These are phyloP conservation scores for Talaromyces sp. DNA, from an alignment of 2,329 filamentous ascomycete species.

Conservation along the genomic window DNA sequence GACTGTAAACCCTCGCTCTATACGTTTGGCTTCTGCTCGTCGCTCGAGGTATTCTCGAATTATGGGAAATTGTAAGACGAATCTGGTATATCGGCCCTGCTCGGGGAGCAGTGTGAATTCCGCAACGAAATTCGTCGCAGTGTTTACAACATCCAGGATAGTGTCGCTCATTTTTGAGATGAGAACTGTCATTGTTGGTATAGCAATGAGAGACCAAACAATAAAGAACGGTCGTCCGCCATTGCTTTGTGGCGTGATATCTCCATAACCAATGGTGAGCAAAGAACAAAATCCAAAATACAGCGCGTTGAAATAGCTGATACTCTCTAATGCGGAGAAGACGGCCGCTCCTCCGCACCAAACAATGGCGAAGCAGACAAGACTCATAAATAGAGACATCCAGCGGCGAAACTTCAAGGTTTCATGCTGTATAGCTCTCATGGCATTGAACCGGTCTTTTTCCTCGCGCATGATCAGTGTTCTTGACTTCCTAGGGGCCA, in stretches of 20 bases:
- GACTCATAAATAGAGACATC: slow-evolving; percentile 65
- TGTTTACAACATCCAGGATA: slow-evolving; percentile 62
- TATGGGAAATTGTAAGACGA: slow-evolving; percentile 44
- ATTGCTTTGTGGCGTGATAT: slow-evolving; percentile 70
- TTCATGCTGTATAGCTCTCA: slow-evolving; percentile 70
- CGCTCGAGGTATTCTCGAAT: slow-evolving; percentile 36
- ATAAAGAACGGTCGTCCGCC: slow-evolving; percentile 81
- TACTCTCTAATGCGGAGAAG: slow-evolving; percentile 59
- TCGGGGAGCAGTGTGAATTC: slow-evolving; percentile 64
- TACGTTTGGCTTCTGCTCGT: slow-evolving; percentile 40
- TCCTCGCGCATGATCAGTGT: slow-evolving; percentile 58
- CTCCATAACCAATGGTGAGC: slow-evolving; percentile 83
- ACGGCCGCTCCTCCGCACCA: slow-evolving; percentile 77
- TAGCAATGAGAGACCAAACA: slow-evolving; percentile 81
- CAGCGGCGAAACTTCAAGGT: slow-evolving; percentile 65
- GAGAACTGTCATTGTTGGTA: slow-evolving; percentile 83
- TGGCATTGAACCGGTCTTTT: slow-evolving; percentile 67
- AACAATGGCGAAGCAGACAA: slow-evolving; percentile 63
- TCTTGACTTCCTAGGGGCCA: slow-evolving; percentile 34
- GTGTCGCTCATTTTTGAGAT: slow-evolving; percentile 82
- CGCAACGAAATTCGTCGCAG: slow-evolving; percentile 55
- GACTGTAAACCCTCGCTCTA: slow-evolving; percentile 45
- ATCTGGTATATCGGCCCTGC: slow-evolving; percentile 50
- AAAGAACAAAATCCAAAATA: slow-evolving; percentile 84
- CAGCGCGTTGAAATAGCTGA: slow-evolving; percentile 69